A percentile compares a stretch with the other conserved stretches of the same genome.
Conservation (phyloP, 2,329 filamentous ascomycete genomes). For the Fusarium lyarnte region DNA sequence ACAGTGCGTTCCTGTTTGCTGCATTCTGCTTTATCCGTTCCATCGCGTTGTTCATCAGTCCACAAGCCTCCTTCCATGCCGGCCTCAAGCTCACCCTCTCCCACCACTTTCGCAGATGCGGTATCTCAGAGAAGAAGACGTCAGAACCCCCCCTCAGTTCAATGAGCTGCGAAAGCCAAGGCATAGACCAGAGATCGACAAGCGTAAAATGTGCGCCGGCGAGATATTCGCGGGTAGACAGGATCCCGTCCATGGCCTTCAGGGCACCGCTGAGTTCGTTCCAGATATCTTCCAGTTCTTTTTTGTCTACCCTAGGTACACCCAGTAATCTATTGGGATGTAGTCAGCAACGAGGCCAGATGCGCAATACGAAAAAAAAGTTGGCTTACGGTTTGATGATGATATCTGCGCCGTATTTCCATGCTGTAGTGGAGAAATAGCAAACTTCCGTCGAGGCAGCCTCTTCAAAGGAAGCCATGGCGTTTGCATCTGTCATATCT, state of each 20-base stretch:
- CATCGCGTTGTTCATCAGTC: not conserved
- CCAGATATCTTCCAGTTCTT: accelerated
- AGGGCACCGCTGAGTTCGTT: accelerated
- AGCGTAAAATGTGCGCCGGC: accelerated
- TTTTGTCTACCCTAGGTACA: not conserved
- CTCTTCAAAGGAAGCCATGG: not conserved
- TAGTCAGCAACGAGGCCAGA: too few relatives aligned
- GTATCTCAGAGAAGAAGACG: accelerated
- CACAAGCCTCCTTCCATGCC: not conserved
- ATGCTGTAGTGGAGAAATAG: not conserved
- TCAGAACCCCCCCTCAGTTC: not conserved
- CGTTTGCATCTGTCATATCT: accelerated
- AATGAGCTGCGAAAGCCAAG: not conserved
- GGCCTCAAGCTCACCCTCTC: not conserved
- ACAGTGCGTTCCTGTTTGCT: not conserved
- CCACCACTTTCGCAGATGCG: not conserved
- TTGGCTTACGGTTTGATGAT: not conserved
- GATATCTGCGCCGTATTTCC: not conserved
- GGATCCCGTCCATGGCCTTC: not conserved
- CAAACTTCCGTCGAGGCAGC: not conserved
- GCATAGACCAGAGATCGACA: not conserved
- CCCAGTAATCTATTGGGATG: not conserved
- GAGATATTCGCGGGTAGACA: not conserved
- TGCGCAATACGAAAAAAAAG: too few relatives aligned
- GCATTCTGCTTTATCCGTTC: not conserved